phyloP scores from a whole-genome alignment of 2,329 filamentous ascomycete genomes.

The Saccharata proteae region DNA sequence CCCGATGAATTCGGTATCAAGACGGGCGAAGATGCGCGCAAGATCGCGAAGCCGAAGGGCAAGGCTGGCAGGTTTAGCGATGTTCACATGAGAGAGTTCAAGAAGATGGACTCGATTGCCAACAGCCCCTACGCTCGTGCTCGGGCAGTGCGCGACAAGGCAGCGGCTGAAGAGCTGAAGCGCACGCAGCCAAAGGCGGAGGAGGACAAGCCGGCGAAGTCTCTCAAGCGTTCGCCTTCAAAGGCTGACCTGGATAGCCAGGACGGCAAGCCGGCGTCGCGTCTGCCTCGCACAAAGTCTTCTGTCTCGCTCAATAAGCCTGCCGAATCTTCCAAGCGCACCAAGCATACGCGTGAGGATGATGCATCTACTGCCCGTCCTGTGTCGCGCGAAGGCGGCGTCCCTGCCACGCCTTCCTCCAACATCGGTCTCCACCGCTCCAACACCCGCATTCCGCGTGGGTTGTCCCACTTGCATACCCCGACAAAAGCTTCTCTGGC shows the following conservation, averaged over 20 bases:
- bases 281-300: constrained; percentile 25
- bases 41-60: constrained; percentile 68
- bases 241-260: constrained; percentile 55
- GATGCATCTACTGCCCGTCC: constrained; percentile 58
- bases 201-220: constrained; percentile 28
- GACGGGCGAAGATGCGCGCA: constrained; percentile 42
- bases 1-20: constrained; percentile 28
- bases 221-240: constrained; percentile 30
- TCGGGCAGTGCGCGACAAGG: constrained; percentile 40
- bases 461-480: constrained; percentile 49
- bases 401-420: too few relatives aligned
- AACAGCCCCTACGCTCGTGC: constrained; percentile 67
- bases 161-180: constrained; percentile 17
- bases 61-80: constrained; percentile 72
- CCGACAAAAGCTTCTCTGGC: constrained; percentile 67
- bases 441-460: constrained; percentile 32
- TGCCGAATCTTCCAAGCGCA: constrained; percentile 30
- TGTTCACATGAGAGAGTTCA: constrained; percentile 76
- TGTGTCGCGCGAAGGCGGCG: constrained; percentile 25
- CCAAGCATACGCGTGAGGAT: constrained; percentile 54
- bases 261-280: constrained; percentile 29
- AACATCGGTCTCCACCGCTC: constrained; percentile 24
- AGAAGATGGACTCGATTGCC: constrained; percentile 95
- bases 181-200: constrained; percentile 33
- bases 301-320: constrained; percentile 15